Evolutionary conservation across 129 eudicot species (phyloP), one percentile per base, ranked within the genome.

Genomic region (Oenanthe sinensis): DNA sequence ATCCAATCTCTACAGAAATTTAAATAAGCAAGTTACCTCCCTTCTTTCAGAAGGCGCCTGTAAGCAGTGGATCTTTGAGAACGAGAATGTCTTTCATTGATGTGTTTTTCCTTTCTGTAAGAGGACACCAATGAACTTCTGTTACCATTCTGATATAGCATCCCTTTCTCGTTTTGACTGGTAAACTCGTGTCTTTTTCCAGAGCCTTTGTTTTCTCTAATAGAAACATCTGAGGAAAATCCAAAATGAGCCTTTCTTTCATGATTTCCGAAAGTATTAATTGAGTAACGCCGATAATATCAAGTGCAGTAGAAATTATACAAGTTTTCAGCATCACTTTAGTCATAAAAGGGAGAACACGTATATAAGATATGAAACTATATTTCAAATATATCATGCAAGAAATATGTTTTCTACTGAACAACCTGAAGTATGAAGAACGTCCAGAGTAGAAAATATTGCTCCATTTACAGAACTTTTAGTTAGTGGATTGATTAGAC

Each of bases 31-130:
- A 49, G 16, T 87, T 89, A 96, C 98, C 99, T 92, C 68, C 97
- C 97, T 75, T 85, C 91, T 88, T 84, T 90, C 46, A 96, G 82
- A 71, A 89, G 84, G 45, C 87, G 90, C 72, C 87, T 79, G 84
- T 96, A 96, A 79, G 85, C 86, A 75, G 92, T 90, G 80, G 88
- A 83, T 77, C 89, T 86, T 54, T 82, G 83, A 74, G 91, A 82
- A 80, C 84, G 60, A 87, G 84, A 65, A 43, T 48, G 78, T 78
- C 77, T 71, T 39, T 69, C 74, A 22, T 80, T 24, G 6, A 78
- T 76, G 63, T 76, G 85, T 49, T 77, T 74, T 70, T 73, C 78
- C 77, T 84, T 75, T 62, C 36, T 65, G 79, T 72, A 54, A 20
- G 81, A 86, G 46, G 86, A 79, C 60, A 75, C 80, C 45, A 76